Evolutionary conservation across 345 rosid species (phyloP), one percentile per base, ranked within the genome.

Genomic region (Lumnitzera littorea): DNA sequence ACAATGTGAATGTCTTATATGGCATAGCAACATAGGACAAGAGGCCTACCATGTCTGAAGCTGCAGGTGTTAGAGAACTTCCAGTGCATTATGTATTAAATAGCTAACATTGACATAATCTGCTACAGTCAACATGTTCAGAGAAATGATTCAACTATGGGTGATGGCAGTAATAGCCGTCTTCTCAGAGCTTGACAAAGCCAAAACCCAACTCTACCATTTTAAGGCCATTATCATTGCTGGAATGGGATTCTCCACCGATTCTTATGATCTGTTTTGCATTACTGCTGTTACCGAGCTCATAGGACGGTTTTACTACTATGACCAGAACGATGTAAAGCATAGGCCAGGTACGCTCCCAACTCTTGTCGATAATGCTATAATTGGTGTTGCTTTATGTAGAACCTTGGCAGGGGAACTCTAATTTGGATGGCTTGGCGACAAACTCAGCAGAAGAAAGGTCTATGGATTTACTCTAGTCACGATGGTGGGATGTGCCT

Each of bases 391-490:
- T 6, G 91, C 91, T 50, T 60, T 82, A 15, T 67, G 69, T 5
- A 80, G 85, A 55, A 80, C 88, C 17, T 51, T 83, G 15, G 75
- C 78, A 7, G 85, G 88, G 27, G 82, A 83, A 48, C 83, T 83
- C 61, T 83, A 80, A 74, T 83, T 83, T 49, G 85, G 88, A 0
- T 83, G 88, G 91, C 84, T 87, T 2, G 95, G 91, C 0, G 96
- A 87, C 65, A 89, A 87, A 63, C 82, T 87, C 5, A 89, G 95
- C 13, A 68, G 95, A 67, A 87, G 83, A 63, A 84, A 81, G 74
- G 96, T 87, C 51, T 89, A 87, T 20, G 96, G 91, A 5, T 72
- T 85, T 48, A 88, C 96, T 16, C 75, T 88, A 15, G 78, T 88
- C 24, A 75, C 88, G 47, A 83, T 85, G 96, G 88, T 84, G 12